Evolutionary conservation across 352 stramenopile genomes (phyloP), one percentile per base, ranked within the genome.

Genomic region (Phytophthora sansomeana): DNA sequence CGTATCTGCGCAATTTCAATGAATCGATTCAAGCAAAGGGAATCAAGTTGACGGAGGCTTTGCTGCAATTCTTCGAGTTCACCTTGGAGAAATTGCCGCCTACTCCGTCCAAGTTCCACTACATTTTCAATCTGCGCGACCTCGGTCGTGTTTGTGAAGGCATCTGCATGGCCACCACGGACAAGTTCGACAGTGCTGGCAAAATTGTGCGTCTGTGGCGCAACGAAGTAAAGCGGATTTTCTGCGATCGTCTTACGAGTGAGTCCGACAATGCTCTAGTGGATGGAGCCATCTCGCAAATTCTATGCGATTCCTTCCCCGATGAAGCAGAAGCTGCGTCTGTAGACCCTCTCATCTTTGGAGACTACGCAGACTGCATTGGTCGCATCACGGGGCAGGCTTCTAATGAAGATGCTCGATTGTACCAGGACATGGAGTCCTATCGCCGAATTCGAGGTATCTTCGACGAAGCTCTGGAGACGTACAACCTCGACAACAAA

Each of bases 81-180:
- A 91, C 95, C 10, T 51, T 98, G 1, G 92, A 98, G 33, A 95
- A 93, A 49, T 70, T 98, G 10, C 95, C 93, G 5, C 93, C 95
- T 0, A 98, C 95, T 13, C 95, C 95, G 19, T 96, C 90, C 33
- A 98, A 98, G 62, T 98, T 98, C 53, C 95, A 98, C 71, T 98
- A 98, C 72, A 98, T 98, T 50, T 99, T 99, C 72, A 99, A 98
- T 42, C 74, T 99, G n/a, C 85, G 96, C 0, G 96, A 99, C 58
- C 71, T 99, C 13, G 94, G 89, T 0, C 87, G 96, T 9, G 93
- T 99, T 2, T 98, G 94, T 44, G 94, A 99, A 74, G 96, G 96
- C 8, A 75, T 98, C 13, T 99, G 95, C 53, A 93, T 98, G 69
- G 91, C 91, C 9, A 98, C 93, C 1, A 79, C 88, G 0, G 95